Conservation (phyloP, 208 protist species). For the Kentomonas sorsogonicus region DNA sequence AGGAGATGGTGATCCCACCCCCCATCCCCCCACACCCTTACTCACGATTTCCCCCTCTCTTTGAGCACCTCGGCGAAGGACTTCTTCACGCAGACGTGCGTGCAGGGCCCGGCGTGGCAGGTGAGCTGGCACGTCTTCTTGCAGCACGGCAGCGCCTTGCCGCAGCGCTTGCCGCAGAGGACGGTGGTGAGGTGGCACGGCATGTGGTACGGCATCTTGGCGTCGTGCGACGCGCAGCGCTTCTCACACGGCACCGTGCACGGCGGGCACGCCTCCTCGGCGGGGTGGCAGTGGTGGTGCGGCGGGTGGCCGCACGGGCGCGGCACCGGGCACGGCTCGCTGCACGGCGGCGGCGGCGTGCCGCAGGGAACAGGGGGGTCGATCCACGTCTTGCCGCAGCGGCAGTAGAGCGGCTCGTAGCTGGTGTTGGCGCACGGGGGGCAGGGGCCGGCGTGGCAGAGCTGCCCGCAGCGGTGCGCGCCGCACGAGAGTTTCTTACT, state of each 20-base stretch:
- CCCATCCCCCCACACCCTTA: too few species aligned
- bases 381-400: slow-evolving; percentile 74
- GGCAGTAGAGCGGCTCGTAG: slow-evolving; percentile 84
- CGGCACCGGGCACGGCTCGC: slow-evolving; percentile 62
- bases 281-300: slow-evolving; percentile 77
- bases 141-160: slow-evolving; percentile 72
- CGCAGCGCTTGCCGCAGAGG: slow-evolving; percentile 72
- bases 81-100: slow-evolving; percentile 54
- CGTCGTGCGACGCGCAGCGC: slow-evolving; percentile 73
- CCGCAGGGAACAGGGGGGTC: slow-evolving; percentile 89
- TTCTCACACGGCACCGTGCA: slow-evolving; percentile 81
- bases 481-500: slow-evolving; percentile 80
- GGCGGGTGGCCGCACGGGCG: slow-evolving; percentile 83
- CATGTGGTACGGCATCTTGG: slow-evolving; percentile 56
- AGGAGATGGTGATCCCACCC: too few species aligned
- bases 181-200: slow-evolving; percentile 55
- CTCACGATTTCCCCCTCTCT: too few species aligned
- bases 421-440: slow-evolving; percentile 52
- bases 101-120: slow-evolving; percentile 74
- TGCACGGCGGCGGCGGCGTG: slow-evolving; percentile 76
- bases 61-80: too few species aligned
- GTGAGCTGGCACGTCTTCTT: slow-evolving; percentile 51
- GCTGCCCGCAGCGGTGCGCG: slow-evolving; percentile 64
- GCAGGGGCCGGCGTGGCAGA: slow-evolving; percentile 84
- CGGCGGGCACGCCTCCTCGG: slow-evolving; percentile 53